Evolutionary conservation across 2,329 filamentous ascomycete genomes (phyloP).

Genomic region (Alternaria solani): DNA sequence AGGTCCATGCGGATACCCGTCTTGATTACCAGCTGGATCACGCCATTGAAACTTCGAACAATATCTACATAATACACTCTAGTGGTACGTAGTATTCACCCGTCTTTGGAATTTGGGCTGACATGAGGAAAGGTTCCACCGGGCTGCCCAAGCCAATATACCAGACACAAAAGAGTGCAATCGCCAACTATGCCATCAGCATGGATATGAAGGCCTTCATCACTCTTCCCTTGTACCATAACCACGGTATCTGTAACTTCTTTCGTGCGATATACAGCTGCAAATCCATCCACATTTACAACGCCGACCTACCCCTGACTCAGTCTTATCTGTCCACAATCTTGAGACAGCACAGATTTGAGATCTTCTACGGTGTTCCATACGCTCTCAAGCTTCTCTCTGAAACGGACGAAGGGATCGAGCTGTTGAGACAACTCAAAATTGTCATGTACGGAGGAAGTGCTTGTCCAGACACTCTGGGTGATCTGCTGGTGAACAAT

Average conservation of each 20-base stretch:
- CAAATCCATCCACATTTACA: constrained; percentile 37
- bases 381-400: constrained; percentile 70
- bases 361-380: constrained; percentile 70
- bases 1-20: constrained; percentile 35
- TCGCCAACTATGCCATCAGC: constrained; percentile 30
- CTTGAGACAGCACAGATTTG: constrained; percentile 45
- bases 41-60: constrained; percentile 25
- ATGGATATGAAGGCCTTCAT: constrained; percentile 36
- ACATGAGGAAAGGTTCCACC: constrained; percentile 58
- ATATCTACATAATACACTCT: constrained; percentile 37
- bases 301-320: constrained; percentile 36
- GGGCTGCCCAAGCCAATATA: constrained; percentile 70
- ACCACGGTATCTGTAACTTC: constrained; percentile 39
- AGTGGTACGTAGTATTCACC: constrained; percentile 29
- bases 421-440: constrained; percentile 58
- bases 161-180: constrained; percentile 58
- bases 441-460: constrained; percentile 67
- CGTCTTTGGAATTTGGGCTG: not conserved
- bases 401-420: constrained; percentile 65
- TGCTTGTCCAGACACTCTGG: constrained; percentile 66
- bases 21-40: constrained; percentile 35
- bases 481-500: constrained; percentile 60
- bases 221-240: constrained; percentile 35
- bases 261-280: constrained; percentile 35
- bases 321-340: constrained; percentile 26